Percentiles rank a stretch among this genome's conserved stretches.
Evolutionary conservation across 192 early-diverging fungal genomes (phyloP).

Genomic region (Irineochytrium annulatum): DNA sequence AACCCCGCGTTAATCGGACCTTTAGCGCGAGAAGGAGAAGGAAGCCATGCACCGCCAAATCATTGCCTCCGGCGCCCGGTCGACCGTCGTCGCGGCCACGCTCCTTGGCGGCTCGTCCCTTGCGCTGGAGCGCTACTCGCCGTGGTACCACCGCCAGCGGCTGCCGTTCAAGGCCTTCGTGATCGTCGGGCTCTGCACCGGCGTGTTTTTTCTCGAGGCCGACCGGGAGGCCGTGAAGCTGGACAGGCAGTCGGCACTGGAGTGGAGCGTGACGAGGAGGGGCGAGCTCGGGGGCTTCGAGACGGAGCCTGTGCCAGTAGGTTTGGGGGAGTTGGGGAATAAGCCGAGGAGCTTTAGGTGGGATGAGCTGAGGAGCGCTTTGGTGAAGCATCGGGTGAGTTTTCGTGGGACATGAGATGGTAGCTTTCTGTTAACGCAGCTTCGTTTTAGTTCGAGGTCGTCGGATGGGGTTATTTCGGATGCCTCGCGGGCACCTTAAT

Average conservation of each 20-base stretch:
- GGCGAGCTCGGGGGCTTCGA: slow-evolving; percentile 7
- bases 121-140: slow-evolving; percentile 9
- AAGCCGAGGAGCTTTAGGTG: not conserved
- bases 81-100: not conserved
- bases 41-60: not conserved
- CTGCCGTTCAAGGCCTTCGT: slow-evolving; percentile 24
- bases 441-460: not conserved
- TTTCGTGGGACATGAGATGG: too few relatives aligned
- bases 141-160: slow-evolving; percentile 14
- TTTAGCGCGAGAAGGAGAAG: not conserved
- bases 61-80: slow-evolving; percentile 1
- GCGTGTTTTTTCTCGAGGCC: slow-evolving; percentile 28
- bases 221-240: slow-evolving; percentile 29
- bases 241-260: slow-evolving; percentile 23
- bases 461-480: not conserved
- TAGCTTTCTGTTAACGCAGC: too few relatives aligned
- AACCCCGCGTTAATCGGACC: too few relatives aligned
- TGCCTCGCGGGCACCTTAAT: not conserved
- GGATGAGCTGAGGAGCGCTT: not conserved
- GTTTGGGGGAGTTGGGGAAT: too few relatives aligned
- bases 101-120: slow-evolving; percentile 1
- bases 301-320: too few relatives aligned
- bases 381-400: not conserved
- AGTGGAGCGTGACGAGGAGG: slow-evolving; percentile 21
- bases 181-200: slow-evolving; percentile 19